Evolutionary conservation across 805 yeast species (phyloP).

Genomic region (Zygosaccharomyces lentus): DNA sequence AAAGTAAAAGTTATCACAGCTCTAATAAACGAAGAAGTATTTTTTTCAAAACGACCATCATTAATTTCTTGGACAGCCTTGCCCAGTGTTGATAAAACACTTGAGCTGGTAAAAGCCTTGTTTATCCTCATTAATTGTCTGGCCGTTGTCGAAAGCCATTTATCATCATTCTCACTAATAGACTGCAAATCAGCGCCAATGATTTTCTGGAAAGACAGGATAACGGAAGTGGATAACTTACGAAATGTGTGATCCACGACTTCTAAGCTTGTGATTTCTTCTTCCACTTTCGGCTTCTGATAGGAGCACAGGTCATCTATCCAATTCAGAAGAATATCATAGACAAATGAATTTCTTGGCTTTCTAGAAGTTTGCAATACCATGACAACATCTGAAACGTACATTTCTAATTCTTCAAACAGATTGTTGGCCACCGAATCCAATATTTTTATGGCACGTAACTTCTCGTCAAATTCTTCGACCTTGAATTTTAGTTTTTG

Average conservation of each 20-base stretch:
- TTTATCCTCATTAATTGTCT: slow-evolving; percentile 40
- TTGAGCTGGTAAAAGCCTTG: slow-evolving; percentile 40
- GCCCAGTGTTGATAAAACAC: slow-evolving; percentile 37
- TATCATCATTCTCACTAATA: slow-evolving; percentile 49
- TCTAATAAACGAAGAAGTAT: slow-evolving; percentile 38
- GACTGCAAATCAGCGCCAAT: slow-evolving; percentile 36
- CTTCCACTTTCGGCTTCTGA: background rate
- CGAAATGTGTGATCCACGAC: slow-evolving; percentile 47
- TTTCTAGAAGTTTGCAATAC: slow-evolving; percentile 40
- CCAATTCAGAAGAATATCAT: slow-evolving; percentile 48
- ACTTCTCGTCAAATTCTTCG: slow-evolving; percentile 9
- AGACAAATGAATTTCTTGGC: slow-evolving; percentile 41
- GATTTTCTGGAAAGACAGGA: slow-evolving; percentile 64
- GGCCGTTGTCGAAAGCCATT: slow-evolving; percentile 61
- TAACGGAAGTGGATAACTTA: slow-evolving; percentile 51
- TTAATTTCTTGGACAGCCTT: slow-evolving; percentile 37
- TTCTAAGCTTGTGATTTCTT: slow-evolving; percentile 23
- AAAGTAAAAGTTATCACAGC: slow-evolving; percentile 52
- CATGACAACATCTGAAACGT: slow-evolving; percentile 24
- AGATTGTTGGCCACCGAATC: slow-evolving; percentile 13
- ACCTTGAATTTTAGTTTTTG: slow-evolving; percentile 13
- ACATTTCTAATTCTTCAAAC: slow-evolving; percentile 27
- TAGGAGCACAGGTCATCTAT: slow-evolving; percentile 20
- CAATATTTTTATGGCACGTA: slow-evolving; percentile 16
- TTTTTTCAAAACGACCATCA: slow-evolving; percentile 36